A percentile compares a stretch with the other conserved stretches of the same genome.
phyloP scores from a whole-genome alignment of 345 rosid genomes.

The Rubroshorea leprosula region DNA sequence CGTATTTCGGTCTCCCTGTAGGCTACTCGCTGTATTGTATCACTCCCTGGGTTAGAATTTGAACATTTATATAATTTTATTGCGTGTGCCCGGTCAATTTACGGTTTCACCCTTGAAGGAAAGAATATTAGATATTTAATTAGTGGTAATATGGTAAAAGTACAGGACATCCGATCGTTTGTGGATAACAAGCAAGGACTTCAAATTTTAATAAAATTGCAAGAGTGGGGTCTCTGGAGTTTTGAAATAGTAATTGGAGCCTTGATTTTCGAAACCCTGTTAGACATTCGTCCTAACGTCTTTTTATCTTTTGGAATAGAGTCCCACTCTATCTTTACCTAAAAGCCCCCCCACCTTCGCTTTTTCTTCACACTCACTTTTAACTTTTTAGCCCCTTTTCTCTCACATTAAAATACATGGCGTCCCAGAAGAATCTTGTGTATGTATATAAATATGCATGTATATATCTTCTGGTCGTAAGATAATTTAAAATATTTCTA shows the following conservation, averaged over 20 bases:
- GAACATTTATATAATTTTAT: neutral
- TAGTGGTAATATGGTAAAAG: neutral
- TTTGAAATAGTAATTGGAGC: neutral
- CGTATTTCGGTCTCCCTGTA: neutral
- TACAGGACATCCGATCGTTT: neutral
- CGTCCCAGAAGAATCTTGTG: constrained; percentile 11
- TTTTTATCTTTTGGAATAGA: too few relatives aligned
- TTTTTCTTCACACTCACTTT: constrained; percentile 16
- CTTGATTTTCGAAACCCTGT: neutral
- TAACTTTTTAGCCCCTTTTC: neutral
- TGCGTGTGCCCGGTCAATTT: neutral
- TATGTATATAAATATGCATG: neutral
- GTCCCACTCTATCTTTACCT: too few relatives aligned
- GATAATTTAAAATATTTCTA: too few relatives aligned
- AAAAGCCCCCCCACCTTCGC: constrained; percentile 3
- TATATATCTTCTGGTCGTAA: too few relatives aligned
- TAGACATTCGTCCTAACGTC: neutral
- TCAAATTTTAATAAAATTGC: too few relatives aligned
- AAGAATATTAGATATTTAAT: neutral
- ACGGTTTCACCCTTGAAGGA: neutral
- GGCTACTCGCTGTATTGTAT: neutral
- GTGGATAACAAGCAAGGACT: neutral
- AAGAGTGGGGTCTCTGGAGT: neutral
- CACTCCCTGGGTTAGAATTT: neutral
- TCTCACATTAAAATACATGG: constrained; percentile 16